Conservation (phyloP, 441 rosid species). For the Rhodomyrtus psidioides region DNA sequence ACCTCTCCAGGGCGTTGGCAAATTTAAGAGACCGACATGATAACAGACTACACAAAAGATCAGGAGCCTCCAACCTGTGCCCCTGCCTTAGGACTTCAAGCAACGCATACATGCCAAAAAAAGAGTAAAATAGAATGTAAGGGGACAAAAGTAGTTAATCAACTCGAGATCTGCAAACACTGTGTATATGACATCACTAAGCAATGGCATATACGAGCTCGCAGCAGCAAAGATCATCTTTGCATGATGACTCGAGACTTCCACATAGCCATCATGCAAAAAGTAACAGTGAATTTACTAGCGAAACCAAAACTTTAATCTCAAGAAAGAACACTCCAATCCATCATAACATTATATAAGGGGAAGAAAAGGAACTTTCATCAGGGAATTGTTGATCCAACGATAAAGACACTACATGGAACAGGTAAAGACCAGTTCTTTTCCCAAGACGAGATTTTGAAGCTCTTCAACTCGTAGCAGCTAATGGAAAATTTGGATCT, state of each 20-base stretch:
- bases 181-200: not conserved
- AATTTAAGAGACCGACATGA: not conserved
- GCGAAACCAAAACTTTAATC: not conserved
- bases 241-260: not conserved
- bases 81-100: not conserved
- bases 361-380: not conserved
- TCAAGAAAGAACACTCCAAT: not conserved
- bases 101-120: not conserved
- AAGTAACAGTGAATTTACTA: not conserved
- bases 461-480: not conserved
- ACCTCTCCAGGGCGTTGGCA: accelerated
- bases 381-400: not conserved
- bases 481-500: not conserved
- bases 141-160: not conserved
- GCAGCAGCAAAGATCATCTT: not conserved
- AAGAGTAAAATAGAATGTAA: not conserved
- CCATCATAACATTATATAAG: not conserved
- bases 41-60: not conserved
- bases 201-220: not conserved
- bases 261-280: not conserved
- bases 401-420: not conserved
- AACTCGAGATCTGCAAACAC: not conserved
- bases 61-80: not conserved
- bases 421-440: not conserved
- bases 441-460: not conserved